A percentile compares a stretch with the other conserved stretches of the same genome.
Evolutionary conservation across 495 filamentous ascomycete species (phyloP).

Genomic region (Chaetomium cochliodes): DNA sequence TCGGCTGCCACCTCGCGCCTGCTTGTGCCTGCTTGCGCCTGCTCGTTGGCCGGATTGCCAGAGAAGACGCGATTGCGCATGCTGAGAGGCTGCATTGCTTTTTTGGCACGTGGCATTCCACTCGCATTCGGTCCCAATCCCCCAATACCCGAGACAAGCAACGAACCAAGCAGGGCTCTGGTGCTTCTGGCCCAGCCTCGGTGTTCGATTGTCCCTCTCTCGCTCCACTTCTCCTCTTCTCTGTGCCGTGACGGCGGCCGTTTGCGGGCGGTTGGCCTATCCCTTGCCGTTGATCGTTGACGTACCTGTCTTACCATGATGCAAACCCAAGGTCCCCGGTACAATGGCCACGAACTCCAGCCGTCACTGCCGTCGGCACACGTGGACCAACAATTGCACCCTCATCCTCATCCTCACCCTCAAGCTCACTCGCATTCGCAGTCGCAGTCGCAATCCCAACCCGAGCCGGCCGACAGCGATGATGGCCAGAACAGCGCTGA

Average conservation of each 20-base stretch:
- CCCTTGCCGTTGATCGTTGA: slow-evolving; percentile 10
- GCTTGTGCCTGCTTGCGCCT: not conserved
- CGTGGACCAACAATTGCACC: slow-evolving; percentile 15
- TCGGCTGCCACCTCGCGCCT: not conserved
- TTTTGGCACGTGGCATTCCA: slow-evolving; percentile 5
- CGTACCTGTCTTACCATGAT: slow-evolving; percentile 24
- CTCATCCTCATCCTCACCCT: not conserved
- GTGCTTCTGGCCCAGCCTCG: not conserved
- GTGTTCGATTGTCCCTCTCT: not conserved
- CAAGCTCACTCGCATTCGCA: not conserved
- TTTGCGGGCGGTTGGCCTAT: not conserved
- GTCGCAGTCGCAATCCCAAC: not conserved
- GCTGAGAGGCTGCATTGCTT: not conserved
- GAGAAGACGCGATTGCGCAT: not conserved
- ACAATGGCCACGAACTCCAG: slow-evolving; percentile 28
- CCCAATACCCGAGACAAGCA: not conserved
- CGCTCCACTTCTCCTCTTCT: not conserved
- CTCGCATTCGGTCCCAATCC: not conserved
- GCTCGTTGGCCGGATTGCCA: not conserved
- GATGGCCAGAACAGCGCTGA: slow-evolving; percentile 42
- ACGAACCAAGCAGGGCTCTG: not conserved
- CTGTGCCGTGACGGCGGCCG: not conserved
- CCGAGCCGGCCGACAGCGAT: slow-evolving; percentile 32
- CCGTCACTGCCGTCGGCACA: slow-evolving; percentile 19
- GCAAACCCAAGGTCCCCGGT: slow-evolving; percentile 31